Percentiles rank a stretch among this genome's conserved stretches.
Evolutionary conservation across 331 rosid genomes (phyloP).

Genomic region (Quercus phellos): DNA sequence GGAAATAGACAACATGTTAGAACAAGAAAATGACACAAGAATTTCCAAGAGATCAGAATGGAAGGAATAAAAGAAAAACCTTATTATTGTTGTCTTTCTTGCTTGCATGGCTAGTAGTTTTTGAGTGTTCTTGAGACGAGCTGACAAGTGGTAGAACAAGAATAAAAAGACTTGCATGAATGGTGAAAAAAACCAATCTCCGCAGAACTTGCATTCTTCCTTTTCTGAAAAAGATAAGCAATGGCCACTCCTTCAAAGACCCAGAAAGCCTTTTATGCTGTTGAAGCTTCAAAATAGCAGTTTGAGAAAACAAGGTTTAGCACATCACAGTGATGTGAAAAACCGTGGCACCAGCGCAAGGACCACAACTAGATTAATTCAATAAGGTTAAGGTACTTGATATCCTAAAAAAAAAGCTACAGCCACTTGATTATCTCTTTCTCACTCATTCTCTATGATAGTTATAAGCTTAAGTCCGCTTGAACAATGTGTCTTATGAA

Average conservation of each 20-base stretch:
- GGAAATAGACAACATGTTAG: background rate
- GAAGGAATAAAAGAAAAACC: conserved; percentile 35
- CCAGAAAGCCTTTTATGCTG: conserved; percentile 10
- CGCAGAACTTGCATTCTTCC: conserved; percentile 36
- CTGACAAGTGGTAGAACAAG: conserved; percentile 29
- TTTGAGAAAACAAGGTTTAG: background rate
- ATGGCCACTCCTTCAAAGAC: conserved; percentile 10
- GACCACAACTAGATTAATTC: background rate
- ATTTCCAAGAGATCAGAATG: background rate
- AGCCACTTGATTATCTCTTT: background rate
- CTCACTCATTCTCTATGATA: background rate
- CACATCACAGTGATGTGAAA: background rate
- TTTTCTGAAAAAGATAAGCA: conserved; percentile 19
- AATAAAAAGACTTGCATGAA: conserved; percentile 34
- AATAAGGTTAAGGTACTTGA: background rate
- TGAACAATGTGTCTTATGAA: background rate
- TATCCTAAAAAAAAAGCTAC: background rate
- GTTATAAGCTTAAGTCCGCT: background rate
- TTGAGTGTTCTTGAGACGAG: conserved; percentile 42
- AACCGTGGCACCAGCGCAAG: background rate
- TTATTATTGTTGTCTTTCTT: conserved; percentile 33
- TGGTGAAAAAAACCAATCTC: conserved; percentile 35
- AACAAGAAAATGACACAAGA: background rate
- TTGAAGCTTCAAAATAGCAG: conserved; percentile 16
- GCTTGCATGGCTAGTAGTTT: conserved; percentile 20